A percentile compares a stretch with the other conserved stretches of the same genome.
These are phyloP conservation scores for Tetrahymena thermophila DNA, from an alignment of 73 alveolate genomes.

Conservation along the genomic window DNA sequence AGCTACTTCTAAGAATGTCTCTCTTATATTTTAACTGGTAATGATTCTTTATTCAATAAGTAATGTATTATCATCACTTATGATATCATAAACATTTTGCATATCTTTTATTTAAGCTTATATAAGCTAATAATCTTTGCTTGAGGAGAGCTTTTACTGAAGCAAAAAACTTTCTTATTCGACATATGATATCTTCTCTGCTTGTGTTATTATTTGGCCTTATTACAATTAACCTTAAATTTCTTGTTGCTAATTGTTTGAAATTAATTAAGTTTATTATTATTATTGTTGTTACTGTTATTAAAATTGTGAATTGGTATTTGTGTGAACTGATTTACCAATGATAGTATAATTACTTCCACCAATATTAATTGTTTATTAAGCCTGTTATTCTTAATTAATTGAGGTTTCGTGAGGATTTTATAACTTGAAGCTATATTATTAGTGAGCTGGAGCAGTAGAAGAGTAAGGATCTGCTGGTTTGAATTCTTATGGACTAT, in stretches of 20 bases:
- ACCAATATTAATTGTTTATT: neutral
- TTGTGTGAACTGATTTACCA: neutral
- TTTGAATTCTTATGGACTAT: neutral
- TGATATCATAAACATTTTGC: neutral
- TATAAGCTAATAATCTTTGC: neutral
- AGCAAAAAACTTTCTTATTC: neutral
- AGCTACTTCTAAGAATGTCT: neutral
- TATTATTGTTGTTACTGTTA: neutral
- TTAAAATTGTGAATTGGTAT: neutral
- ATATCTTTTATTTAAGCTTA: neutral
- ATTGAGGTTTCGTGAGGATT: neutral
- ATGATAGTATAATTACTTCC: neutral
- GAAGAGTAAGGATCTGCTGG: neutral
- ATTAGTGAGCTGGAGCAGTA: neutral
- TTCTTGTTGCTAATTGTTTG: neutral
- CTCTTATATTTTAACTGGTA: neutral
- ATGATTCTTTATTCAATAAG: neutral
- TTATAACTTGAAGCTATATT: neutral
- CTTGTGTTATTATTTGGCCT: neutral
- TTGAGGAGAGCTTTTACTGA: neutral
- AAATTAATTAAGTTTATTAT: neutral
- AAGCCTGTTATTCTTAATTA: neutral
- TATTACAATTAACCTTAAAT: neutral
- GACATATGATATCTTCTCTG: neutral
- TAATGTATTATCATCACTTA: neutral